Conservation (phyloP, 441 rosid species). For the Erysimum cheiri region DNA sequence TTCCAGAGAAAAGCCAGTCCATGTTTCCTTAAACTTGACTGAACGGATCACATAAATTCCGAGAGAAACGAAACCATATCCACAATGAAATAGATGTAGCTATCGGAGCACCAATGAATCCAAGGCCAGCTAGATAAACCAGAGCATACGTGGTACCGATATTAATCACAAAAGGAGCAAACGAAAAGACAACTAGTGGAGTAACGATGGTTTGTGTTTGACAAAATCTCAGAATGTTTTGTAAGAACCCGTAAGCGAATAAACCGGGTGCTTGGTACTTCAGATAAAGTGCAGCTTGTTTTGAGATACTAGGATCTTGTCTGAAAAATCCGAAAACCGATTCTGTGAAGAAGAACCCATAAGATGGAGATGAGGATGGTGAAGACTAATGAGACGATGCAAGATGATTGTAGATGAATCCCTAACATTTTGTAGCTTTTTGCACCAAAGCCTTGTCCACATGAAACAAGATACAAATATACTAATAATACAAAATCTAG, state of each 20-base stretch:
- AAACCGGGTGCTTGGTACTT: constrained; percentile 68
- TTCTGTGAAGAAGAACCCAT: constrained; percentile 63
- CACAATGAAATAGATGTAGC: constrained; percentile 78
- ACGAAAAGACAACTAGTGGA: constrained; percentile 60
- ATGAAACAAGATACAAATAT: no score
- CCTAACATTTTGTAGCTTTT: constrained; percentile 59
- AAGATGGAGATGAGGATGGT: constrained; percentile 53
- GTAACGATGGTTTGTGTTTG: constrained; percentile 69
- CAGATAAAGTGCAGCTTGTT: constrained; percentile 57
- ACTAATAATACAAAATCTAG: no score
- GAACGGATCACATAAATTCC: constrained; percentile 52
- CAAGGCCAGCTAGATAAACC: constrained; percentile 52
- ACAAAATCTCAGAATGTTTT: constrained; percentile 69
- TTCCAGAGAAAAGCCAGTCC: constrained; percentile 68
- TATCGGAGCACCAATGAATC: constrained; percentile 72
- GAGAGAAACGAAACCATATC: constrained; percentile 54
- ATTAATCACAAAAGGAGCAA: constrained; percentile 54
- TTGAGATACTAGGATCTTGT: constrained; percentile 60
- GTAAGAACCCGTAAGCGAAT: constrained; percentile 71
- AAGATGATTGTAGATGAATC: constrained; percentile 74
- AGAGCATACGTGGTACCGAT: constrained; percentile 52
- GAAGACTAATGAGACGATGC: constrained; percentile 58
- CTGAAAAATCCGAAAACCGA: constrained; percentile 50
- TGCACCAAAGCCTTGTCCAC: constrained; percentile 88
- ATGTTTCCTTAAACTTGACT: constrained; percentile 60